Conservation (phyloP, 108 stramenopile species). For the Schizochytrium sp. region DNA sequence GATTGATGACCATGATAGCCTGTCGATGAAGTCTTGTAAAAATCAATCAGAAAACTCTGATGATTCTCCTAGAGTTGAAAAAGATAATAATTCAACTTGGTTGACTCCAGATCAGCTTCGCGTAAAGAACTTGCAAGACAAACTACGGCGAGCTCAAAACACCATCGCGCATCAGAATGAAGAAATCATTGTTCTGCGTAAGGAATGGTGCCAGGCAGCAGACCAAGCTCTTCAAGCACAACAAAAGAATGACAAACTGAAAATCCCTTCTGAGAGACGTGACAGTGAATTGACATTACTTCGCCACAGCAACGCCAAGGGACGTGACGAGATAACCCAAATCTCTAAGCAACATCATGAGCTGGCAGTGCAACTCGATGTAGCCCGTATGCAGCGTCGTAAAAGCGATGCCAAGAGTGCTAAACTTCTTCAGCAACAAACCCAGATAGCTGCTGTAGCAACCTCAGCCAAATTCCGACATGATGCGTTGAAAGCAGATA, state of each 20-base stretch:
- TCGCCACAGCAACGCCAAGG: background rate
- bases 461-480: background rate
- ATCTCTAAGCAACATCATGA: background rate
- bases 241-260: background rate
- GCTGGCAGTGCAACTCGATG: background rate
- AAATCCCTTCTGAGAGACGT: background rate
- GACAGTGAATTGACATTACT: background rate
- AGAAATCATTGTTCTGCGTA: constrained; percentile 29
- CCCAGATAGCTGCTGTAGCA: background rate
- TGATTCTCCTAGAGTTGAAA: no score
- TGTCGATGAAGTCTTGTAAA: background rate
- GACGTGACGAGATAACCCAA: background rate
- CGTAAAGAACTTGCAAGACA: background rate
- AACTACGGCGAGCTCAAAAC: background rate
- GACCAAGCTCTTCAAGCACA: background rate
- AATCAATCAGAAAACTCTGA: no score
- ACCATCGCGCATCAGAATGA: background rate
- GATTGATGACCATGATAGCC: background rate
- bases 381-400: constrained; percentile 24
- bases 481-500: background rate
- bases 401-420: background rate
- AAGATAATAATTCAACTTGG: background rate
- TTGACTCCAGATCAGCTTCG: background rate
- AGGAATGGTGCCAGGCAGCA: constrained; percentile 18
- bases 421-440: background rate